phyloP scores from a whole-genome alignment of 2,329 filamentous ascomycete genomes.

The Hymenoscyphus fructigenus region DNA sequence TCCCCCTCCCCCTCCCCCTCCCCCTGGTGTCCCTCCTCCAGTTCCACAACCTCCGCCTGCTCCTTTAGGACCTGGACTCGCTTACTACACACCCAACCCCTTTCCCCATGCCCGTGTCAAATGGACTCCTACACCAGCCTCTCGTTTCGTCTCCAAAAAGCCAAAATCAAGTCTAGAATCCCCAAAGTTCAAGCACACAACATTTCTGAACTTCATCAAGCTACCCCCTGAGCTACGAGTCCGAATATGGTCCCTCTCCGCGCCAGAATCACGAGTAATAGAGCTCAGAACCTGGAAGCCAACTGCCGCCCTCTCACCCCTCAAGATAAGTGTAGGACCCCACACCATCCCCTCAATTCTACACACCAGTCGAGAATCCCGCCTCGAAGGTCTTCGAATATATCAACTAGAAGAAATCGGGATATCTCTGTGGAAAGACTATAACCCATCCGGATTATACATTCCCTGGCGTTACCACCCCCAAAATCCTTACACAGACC shows the following conservation, averaged over 20 bases:
- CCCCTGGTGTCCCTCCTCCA: background rate
- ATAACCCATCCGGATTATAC: conserved; percentile 13
- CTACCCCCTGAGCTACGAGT: conserved; percentile 29
- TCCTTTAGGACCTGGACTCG: background rate
- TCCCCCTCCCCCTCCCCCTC: background rate
- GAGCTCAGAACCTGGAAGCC: conserved; percentile 28
- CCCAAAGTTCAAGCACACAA: background rate
- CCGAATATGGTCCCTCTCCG: conserved; percentile 26
- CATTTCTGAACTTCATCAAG: conserved; percentile 23
- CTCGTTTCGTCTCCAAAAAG: conserved; percentile 1
- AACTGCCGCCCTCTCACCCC: conserved; percentile 12
- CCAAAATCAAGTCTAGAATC: background rate
- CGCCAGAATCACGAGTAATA: conserved; percentile 17
- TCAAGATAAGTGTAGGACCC: conserved; percentile 21
- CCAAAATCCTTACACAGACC: conserved; percentile 15
- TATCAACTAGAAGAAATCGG: conserved; percentile 23
- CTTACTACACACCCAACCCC: conserved; percentile 8
- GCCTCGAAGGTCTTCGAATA: conserved; percentile 21
- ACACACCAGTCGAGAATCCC: conserved; percentile 23
- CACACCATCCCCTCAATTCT: conserved; percentile 22
- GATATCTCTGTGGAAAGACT: conserved; percentile 15
- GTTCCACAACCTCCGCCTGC: conserved; percentile 4
- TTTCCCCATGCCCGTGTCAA: conserved; percentile 14
- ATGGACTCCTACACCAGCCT: conserved; percentile 15
- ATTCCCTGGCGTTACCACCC: conserved; percentile 23